phyloP scores from a whole-genome alignment of 306 rosid genomes.

The Prunus fruticosa region DNA sequence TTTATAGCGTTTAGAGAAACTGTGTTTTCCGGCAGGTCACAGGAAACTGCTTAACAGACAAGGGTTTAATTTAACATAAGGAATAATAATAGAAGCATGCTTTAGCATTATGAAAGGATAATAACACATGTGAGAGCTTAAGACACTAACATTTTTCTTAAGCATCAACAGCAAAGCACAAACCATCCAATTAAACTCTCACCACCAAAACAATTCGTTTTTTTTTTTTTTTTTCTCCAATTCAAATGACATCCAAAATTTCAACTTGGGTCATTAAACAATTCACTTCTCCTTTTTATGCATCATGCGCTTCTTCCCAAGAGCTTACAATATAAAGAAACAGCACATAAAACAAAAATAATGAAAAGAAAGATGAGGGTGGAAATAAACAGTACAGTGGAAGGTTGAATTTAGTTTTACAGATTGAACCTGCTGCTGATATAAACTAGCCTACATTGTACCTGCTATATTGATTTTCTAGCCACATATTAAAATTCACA shows the following conservation, averaged over 20 bases:
- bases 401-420: constrained; percentile 39
- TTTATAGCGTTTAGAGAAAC: not conserved
- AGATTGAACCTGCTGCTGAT: constrained; percentile 29
- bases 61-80: not conserved
- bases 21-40: not conserved
- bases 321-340: not conserved
- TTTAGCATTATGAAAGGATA: not conserved
- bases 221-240: not conserved
- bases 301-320: not conserved
- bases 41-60: not conserved
- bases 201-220: not conserved
- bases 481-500: constrained; percentile 27
- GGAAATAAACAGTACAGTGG: constrained; percentile 15
- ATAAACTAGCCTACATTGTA: constrained; percentile 37
- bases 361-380: not conserved
- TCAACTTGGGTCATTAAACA: not conserved
- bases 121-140: not conserved
- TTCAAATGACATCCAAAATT: constrained; percentile 3
- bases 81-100: not conserved
- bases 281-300: not conserved
- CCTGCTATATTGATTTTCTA: constrained; percentile 34
- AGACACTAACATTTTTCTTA: not conserved
- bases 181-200: not conserved
- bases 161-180: not conserved
- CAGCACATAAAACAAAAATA: not conserved